These are phyloP conservation scores for Whalleya microplaca DNA, from an alignment of 2,329 filamentous ascomycete species.

Conservation along the genomic window DNA sequence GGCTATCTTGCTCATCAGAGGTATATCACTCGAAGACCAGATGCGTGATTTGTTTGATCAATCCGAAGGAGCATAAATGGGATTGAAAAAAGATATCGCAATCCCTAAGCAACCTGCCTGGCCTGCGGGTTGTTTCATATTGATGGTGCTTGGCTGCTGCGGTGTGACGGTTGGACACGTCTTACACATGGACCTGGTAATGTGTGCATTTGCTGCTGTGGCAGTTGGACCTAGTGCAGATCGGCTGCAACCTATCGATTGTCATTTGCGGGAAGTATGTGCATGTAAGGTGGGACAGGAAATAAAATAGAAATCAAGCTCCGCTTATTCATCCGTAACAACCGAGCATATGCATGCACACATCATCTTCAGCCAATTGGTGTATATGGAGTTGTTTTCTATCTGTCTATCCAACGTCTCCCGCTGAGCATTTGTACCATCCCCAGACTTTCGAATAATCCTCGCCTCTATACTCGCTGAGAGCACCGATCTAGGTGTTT, in stretches of 20 bases:
- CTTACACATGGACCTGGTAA: too few relatives aligned
- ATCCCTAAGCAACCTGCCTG: too few relatives aligned
- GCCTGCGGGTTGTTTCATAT: too few relatives aligned
- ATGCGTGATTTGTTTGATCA: background rate
- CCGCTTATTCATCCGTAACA: background rate
- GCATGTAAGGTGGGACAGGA: background rate
- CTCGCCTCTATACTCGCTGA: conserved; percentile 24
- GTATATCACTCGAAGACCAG: background rate
- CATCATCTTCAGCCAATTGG: background rate
- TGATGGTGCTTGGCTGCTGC: background rate
- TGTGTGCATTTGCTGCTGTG: background rate
- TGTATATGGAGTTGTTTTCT: conserved; percentile 15
- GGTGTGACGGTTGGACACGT: background rate
- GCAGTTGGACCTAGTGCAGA: background rate
- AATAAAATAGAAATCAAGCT: background rate
- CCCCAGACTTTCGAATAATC: conserved; percentile 15
- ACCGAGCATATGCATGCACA: background rate
- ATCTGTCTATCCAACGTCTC: conserved; percentile 9
- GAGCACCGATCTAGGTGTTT: conserved; percentile 21
- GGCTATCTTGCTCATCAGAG: background rate
- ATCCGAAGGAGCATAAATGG: background rate
- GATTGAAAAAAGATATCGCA: too few relatives aligned
- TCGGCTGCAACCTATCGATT: background rate
- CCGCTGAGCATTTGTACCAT: conserved; percentile 8
- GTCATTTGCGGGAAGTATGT: background rate